Evolutionary conservation across 345 rosid species (phyloP).

Genomic region (Clausena lansium): DNA sequence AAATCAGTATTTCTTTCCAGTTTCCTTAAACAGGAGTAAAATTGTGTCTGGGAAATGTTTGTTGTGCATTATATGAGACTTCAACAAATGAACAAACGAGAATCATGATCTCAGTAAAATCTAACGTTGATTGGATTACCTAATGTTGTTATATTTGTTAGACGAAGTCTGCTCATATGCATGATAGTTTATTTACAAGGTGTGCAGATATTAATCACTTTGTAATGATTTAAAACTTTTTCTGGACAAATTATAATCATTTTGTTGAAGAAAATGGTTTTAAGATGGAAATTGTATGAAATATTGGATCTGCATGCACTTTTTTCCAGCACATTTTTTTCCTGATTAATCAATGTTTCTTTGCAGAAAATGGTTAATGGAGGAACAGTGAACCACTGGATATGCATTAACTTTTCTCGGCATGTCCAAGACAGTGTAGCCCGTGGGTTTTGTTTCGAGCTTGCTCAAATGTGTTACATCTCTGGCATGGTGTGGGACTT

Average conservation of each 20-base stretch:
- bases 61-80: background rate
- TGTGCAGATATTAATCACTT: background rate
- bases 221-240: background rate
- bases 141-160: background rate
- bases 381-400: conserved; percentile 84
- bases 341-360: background rate
- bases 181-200: background rate
- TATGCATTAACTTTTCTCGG: conserved; percentile 89
- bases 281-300: background rate
- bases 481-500: conserved; percentile 83
- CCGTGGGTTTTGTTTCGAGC: conserved; percentile 77
- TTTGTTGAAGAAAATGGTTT: background rate
- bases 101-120: background rate
- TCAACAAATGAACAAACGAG: too few species aligned
- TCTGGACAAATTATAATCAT: background rate
- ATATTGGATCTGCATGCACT: background rate
- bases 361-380: conserved; percentile 99
- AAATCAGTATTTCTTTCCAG: background rate
- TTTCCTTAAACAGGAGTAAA: background rate
- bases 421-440: conserved; percentile 73
- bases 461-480: conserved; percentile 84
- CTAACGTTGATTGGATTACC: background rate
- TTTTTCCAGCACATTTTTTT: background rate
- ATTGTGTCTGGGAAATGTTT: background rate
- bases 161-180: background rate